phyloP scores from a whole-genome alignment of 2,329 filamentous ascomycete genomes.

The Rhexocercosporidium sp. region DNA sequence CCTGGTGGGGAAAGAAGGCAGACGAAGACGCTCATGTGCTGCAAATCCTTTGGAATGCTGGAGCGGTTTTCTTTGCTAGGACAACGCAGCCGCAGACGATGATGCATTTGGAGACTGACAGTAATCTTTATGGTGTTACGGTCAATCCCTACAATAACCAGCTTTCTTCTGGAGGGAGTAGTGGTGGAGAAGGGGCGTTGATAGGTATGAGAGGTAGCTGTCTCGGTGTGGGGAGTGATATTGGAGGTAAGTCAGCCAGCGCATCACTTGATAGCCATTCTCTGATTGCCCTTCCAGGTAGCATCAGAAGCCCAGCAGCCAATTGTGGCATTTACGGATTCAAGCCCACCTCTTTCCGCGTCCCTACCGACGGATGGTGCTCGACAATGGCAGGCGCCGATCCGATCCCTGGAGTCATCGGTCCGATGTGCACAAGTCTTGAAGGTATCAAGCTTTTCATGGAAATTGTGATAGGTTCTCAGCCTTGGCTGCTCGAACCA shows the following conservation, averaged over 20 bases:
- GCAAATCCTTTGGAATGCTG: conserved; percentile 50
- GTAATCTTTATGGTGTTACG: conserved; percentile 34
- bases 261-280: background rate
- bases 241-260: conserved; percentile 45
- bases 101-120: conserved; percentile 45
- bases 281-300: conserved; percentile 29
- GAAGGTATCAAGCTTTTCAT: conserved; percentile 50
- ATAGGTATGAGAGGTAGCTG: conserved; percentile 56
- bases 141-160: conserved; percentile 61
- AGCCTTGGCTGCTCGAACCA: conserved; percentile 57
- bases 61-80: conserved; percentile 56
- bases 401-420: conserved; percentile 27
- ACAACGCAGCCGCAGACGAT: conserved; percentile 59
- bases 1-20: conserved; percentile 49
- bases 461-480: conserved; percentile 26
- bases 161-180: conserved; percentile 64
- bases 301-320: conserved; percentile 47
- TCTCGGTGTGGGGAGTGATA: conserved; percentile 66
- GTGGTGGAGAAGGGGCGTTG: conserved; percentile 66
- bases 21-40: conserved; percentile 54
- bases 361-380: conserved; percentile 48
- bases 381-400: conserved; percentile 50
- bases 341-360: conserved; percentile 50
- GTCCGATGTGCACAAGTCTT: conserved; percentile 51
- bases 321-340: conserved; percentile 55